A percentile compares a stretch with the other conserved stretches of the same genome.
Conservation (phyloP, 306 rosid genomes). For the Medicago lupulina region DNA sequence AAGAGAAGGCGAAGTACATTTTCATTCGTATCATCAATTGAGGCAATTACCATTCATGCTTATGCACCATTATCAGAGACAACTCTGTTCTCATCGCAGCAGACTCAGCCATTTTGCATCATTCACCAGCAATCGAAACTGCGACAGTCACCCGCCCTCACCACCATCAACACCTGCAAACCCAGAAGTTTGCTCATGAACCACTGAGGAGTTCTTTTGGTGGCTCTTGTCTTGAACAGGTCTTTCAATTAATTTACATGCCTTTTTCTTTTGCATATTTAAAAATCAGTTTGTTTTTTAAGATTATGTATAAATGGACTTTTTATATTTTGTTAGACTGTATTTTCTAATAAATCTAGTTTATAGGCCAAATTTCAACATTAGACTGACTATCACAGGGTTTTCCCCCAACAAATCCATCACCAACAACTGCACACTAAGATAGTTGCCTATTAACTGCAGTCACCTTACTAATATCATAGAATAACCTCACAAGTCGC, state of each 20-base stretch:
- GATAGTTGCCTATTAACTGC: background rate
- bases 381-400: background rate
- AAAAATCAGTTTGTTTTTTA: background rate
- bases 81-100: background rate
- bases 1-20: background rate
- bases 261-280: background rate
- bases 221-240: background rate
- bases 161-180: background rate
- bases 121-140: background rate
- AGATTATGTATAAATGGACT: background rate
- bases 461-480: background rate
- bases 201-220: background rate
- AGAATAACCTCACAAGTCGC: background rate
- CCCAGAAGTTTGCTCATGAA: background rate
- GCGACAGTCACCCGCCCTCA: background rate
- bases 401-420: background rate
- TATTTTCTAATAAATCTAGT: background rate
- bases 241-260: background rate
- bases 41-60: background rate
- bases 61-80: background rate
- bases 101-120: background rate
- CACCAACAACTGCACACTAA: background rate
- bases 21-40: background rate
- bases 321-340: background rate
- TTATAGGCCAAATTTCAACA: background rate